Base-by-base conservation (phyloP, 2,329 filamentous ascomycete species). In the Orbilia blumenaviensis region DNA sequence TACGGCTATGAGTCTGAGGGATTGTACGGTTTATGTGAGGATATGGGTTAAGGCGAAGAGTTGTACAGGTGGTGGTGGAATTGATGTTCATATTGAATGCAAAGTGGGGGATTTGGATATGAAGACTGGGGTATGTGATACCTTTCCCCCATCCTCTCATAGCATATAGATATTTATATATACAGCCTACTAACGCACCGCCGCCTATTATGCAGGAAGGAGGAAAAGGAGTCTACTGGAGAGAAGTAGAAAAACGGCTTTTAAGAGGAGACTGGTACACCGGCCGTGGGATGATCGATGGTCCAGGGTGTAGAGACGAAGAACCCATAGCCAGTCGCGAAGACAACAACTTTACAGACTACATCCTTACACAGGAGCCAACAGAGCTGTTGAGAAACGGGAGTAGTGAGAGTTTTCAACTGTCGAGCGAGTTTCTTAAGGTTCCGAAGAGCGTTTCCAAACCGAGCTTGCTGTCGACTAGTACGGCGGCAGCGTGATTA, bases 81-180 rank as follows among this genome's bases (percentile, higher is more conserved):
- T 79, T 62, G 79, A 80, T 60, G 79, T 79, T 5, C 78, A 77
- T 56, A 78, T 80, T n/a, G 79, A 80, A 21, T 78, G 78, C 10
- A 80, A 80, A 48, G 76, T 80, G 18, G 79, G 79, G 7, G 79
- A 80, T 63, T 41, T 80, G 7, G 79, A 80, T 48, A 61, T 80
- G 56, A 80, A 80, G 21, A 78, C 78, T 2, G 79, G 79, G 56
- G 72, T 77, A 62, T 25, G 46, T 44, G 10, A 41, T 21, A 14
- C 29, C n/a, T n/a, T n/a, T n/a, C n/a, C n/a, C n/a, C n/a, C n/a
- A n/a, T n/a, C 34, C 36, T 32, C 16, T 23, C 14, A 14, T 38
- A 21, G 14, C 6, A 18, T 61, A 18, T 21, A 7, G 27, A 3
- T n/a, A 60, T 9, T 10, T 1, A 27, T 7, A 42, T 27, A 64